These are phyloP conservation scores for Colletotrichum echinochloae DNA, from an alignment of 2,329 filamentous ascomycete species.

Conservation along the genomic window DNA sequence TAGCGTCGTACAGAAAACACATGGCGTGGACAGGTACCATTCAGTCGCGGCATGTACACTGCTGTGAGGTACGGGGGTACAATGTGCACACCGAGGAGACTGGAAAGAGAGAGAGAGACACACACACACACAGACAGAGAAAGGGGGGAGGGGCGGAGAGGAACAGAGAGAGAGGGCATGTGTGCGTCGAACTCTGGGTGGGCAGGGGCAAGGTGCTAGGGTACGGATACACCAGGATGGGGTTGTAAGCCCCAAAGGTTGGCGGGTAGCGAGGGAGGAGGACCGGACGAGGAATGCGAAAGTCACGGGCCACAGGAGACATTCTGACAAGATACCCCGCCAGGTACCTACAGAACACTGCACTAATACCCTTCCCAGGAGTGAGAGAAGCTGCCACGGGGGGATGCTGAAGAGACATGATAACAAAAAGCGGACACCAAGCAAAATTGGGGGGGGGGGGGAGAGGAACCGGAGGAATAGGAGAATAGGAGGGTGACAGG, in stretches of 20 bases:
- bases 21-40: slow-evolving; percentile 6
- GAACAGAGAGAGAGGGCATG: slow-evolving; percentile 1
- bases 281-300: slow-evolving; percentile 19
- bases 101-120: not conserved
- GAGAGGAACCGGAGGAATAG: slow-evolving; percentile 33
- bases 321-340: not conserved
- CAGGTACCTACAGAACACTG: not conserved
- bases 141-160: not conserved
- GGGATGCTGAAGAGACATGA: not conserved
- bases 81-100: not conserved
- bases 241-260: slow-evolving; percentile 8
- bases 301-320: slow-evolving; percentile 1
- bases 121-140: no score
- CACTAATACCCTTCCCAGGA: not conserved
- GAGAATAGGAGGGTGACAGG: slow-evolving; percentile 32
- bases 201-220: not conserved
- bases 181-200: not conserved
- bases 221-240: slow-evolving; percentile 3
- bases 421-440: slow-evolving; percentile 28
- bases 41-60: not conserved
- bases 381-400: not conserved
- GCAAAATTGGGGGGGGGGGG: slow-evolving; percentile 19
- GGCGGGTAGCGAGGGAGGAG: slow-evolving; percentile 12
- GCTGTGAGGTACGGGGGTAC: slow-evolving; percentile 1
- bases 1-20: not conserved